A percentile compares a stretch with the other conserved stretches of the same genome.
Conservation (phyloP, 2,329 filamentous ascomycete species). For the Apiospora hydei region DNA sequence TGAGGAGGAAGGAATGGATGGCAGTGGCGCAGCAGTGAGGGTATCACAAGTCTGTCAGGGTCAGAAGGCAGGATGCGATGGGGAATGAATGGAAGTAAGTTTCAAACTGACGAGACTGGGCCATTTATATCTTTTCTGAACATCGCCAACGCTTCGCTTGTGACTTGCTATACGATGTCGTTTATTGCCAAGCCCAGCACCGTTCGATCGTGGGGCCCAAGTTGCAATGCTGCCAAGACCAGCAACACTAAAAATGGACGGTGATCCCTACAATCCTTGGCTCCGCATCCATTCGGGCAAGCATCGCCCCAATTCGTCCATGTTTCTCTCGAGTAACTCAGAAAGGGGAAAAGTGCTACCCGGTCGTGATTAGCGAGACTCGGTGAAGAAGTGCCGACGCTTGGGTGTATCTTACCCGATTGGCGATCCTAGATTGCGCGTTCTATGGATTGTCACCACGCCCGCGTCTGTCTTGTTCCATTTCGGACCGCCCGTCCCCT, state of each 20-base stretch:
- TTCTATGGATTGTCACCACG: background rate
- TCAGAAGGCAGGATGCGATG: background rate
- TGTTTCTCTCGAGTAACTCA: background rate
- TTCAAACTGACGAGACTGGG: background rate
- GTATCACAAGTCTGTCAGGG: background rate
- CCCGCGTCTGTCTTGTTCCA: background rate
- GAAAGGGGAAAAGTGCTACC: background rate
- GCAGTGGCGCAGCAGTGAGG: background rate
- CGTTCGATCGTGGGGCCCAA: background rate
- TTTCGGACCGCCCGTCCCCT: background rate
- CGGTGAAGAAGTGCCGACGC: background rate
- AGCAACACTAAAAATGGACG: background rate
- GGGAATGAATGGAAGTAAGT: background rate
- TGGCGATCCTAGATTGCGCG: slow-evolving; percentile 9
- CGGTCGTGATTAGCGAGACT: background rate
- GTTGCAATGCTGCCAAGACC: slow-evolving; percentile 1
- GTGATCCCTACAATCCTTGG: background rate
- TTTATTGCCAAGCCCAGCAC: slow-evolving; percentile 3
- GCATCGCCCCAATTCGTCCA: background rate
- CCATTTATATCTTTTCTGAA: background rate
- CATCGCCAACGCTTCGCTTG: background rate
- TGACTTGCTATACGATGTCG: background rate
- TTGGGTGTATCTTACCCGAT: background rate
- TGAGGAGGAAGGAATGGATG: background rate
- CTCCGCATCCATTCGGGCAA: background rate